phyloP scores from a whole-genome alignment of 2,329 filamentous ascomycete species.

The Ophiostoma piceae region DNA sequence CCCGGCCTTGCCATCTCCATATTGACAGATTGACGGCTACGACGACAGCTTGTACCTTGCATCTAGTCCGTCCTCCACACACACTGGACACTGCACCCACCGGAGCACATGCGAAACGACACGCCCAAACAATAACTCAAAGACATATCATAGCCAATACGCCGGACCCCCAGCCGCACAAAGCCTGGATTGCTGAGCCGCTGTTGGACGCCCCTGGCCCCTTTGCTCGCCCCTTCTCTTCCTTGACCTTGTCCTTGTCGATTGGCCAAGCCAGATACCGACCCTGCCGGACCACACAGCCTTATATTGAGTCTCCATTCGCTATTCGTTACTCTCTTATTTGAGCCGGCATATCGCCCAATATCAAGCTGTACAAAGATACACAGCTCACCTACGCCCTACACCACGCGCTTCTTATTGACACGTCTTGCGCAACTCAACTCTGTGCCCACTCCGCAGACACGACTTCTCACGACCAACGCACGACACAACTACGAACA shows the following conservation, averaged over 20 bases:
- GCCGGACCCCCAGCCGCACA: neutral
- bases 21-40: conserved; percentile 15
- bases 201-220: neutral
- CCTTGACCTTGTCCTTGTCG: neutral
- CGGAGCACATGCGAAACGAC: conserved; percentile 7
- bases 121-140: neutral
- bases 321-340: neutral
- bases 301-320: neutral
- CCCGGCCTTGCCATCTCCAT: neutral
- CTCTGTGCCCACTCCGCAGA: neutral
- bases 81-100: conserved; percentile 14
- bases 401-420: neutral
- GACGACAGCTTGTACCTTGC: conserved; percentile 14
- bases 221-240: neutral
- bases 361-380: neutral
- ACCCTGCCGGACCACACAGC: conserved; percentile 4
- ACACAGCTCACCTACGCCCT: neutral
- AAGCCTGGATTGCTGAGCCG: neutral
- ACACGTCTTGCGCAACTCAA: neutral
- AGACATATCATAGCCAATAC: neutral
- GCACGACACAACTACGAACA: neutral
- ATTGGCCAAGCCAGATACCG: conserved; percentile 6
- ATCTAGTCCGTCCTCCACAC: conserved; percentile 14
- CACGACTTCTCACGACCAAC: neutral
- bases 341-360: conserved; percentile 5